A percentile compares a stretch with the other conserved stretches of the same genome.
These are phyloP conservation scores for Gymnopilus dilepis DNA, from an alignment of 768 basidiomycete species.

Conservation along the genomic window DNA sequence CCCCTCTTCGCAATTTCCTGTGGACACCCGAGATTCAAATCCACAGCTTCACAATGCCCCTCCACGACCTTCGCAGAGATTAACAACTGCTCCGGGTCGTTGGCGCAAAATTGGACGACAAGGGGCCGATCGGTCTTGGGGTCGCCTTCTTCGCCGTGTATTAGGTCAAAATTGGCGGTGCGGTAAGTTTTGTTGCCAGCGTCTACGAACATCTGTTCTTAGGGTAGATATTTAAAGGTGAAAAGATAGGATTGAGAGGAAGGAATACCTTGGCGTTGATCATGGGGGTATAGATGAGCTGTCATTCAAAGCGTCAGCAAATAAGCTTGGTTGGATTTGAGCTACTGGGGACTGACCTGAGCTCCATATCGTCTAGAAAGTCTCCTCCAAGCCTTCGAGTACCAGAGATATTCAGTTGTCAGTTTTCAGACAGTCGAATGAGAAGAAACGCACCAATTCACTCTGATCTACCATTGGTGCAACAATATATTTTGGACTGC, in stretches of 20 bases:
- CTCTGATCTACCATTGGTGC: slow-evolving; percentile 99
- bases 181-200: slow-evolving; percentile 58
- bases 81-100: slow-evolving; percentile 81
- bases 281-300: slow-evolving; percentile 98
- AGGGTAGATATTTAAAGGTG: neutral
- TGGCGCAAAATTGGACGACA: slow-evolving; percentile 93
- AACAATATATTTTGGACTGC: slow-evolving; percentile 87
- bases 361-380: slow-evolving; percentile 84
- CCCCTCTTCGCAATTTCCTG: slow-evolving; percentile 94
- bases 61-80: slow-evolving; percentile 79
- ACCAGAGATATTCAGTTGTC: neutral
- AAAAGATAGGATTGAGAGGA: neutral
- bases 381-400: slow-evolving; percentile 83
- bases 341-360: slow-evolving; percentile 51
- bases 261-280: slow-evolving; percentile 83
- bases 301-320: neutral
- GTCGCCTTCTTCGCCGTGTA: slow-evolving; percentile 83
- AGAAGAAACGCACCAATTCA: slow-evolving; percentile 73
- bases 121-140: slow-evolving; percentile 77
- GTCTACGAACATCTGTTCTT: slow-evolving; percentile 65
- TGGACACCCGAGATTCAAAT: slow-evolving; percentile 93
- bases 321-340: neutral
- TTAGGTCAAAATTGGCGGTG: slow-evolving; percentile 69
- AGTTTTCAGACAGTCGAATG: slow-evolving; percentile 11
- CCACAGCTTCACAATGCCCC: slow-evolving; percentile 87